Conservation (phyloP, 176 grass and related monocot genomes). For the Microstegium vimineum region DNA sequence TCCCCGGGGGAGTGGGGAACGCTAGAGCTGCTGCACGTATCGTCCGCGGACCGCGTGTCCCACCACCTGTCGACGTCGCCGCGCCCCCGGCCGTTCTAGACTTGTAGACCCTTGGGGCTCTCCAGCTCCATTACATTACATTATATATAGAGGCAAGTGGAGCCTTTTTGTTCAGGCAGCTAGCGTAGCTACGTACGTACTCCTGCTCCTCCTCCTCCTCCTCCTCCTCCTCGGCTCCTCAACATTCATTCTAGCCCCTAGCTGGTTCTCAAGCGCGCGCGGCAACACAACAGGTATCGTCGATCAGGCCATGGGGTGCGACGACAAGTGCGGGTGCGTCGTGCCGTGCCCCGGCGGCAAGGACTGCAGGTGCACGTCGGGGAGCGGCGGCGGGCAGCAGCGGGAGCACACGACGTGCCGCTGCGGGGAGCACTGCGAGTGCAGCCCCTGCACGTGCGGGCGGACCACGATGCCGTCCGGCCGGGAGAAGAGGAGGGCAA, state of each 20-base stretch:
- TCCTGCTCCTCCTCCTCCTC: background rate
- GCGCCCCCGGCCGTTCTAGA: background rate
- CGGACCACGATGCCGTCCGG: constrained; percentile 1
- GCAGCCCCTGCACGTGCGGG: constrained; percentile 54
- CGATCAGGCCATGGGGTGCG: constrained; percentile 40
- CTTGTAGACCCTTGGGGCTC: background rate
- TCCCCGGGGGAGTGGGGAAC: too few relatives aligned
- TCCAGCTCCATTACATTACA: background rate
- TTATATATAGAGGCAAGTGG: background rate
- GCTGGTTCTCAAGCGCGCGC: too few relatives aligned
- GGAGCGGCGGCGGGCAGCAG: constrained; percentile 2
- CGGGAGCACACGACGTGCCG: constrained; percentile 47
- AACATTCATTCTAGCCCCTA: background rate
- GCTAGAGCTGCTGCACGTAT: background rate
- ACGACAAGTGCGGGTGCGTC: constrained; percentile 63
- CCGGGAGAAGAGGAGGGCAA: constrained; percentile 13
- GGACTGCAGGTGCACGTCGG: constrained; percentile 38
- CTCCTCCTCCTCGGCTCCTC: too few relatives aligned
- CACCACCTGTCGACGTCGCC: background rate
- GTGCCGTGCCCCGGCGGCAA: constrained; percentile 53
- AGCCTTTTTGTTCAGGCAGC: background rate
- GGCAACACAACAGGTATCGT: background rate
- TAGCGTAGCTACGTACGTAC: too few relatives aligned
- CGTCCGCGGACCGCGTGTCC: constrained; percentile 6
- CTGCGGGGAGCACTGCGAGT: constrained; percentile 58